Evolutionary conservation across 148 eudicot species (phyloP).

Genomic region (Tetragonia tetragonoides): DNA sequence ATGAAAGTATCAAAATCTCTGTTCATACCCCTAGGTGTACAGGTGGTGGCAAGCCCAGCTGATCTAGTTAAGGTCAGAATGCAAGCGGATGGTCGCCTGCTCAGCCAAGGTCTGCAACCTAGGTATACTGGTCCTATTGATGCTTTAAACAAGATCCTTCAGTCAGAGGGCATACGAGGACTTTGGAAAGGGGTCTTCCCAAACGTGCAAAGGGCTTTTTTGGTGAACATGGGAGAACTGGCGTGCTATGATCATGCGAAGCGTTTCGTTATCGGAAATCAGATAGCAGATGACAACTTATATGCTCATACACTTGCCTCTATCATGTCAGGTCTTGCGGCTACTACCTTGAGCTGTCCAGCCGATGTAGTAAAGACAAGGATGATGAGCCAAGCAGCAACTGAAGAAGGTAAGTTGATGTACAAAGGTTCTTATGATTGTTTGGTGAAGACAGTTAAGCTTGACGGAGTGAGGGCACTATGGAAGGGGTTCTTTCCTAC

Average conservation of each 20-base stretch:
- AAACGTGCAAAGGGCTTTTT: constrained; percentile 78
- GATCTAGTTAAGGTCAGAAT: constrained; percentile 86
- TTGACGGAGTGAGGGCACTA: constrained; percentile 66
- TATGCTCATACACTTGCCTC: constrained; percentile 82
- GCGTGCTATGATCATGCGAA: constrained; percentile 92
- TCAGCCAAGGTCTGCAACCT: constrained; percentile 62
- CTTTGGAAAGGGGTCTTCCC: constrained; percentile 88
- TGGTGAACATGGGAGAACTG: constrained; percentile 93
- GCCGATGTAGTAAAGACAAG: constrained; percentile 91
- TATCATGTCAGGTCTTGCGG: constrained; percentile 72
- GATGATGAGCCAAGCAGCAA: constrained; percentile 72
- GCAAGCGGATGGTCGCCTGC: constrained; percentile 78
- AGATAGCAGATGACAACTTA: constrained; percentile 67
- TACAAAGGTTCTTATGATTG: constrained; percentile 73
- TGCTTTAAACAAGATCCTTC: constrained; percentile 61
- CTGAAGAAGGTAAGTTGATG: constrained; percentile 36
- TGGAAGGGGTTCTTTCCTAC: constrained; percentile 95
- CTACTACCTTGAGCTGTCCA: constrained; percentile 82
- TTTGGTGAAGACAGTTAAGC: constrained; percentile 66
- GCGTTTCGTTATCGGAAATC: constrained; percentile 46
- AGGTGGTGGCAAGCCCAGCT: constrained; percentile 92
- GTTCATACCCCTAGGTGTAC: constrained; percentile 34
- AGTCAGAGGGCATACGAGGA: constrained; percentile 56
- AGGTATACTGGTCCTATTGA: constrained; percentile 62
- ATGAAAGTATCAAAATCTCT: constrained; percentile 17